Conservation (phyloP, 2,329 filamentous ascomycete genomes). For the Cryphonectria japonica region DNA sequence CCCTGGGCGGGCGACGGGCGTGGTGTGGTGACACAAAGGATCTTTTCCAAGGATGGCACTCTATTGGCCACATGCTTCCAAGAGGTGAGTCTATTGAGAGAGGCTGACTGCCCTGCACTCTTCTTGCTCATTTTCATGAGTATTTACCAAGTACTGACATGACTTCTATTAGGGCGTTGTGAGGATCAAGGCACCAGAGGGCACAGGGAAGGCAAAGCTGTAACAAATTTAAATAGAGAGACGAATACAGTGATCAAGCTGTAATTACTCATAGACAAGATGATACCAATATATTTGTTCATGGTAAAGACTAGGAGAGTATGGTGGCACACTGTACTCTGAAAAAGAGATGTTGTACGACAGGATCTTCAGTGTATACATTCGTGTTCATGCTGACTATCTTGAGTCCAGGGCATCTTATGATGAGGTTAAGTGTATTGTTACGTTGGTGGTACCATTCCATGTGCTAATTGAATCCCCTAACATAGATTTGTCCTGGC, state of each 20-base stretch:
- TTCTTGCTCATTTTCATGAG: neutral
- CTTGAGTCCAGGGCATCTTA: neutral
- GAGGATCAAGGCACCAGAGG: constrained; percentile 23
- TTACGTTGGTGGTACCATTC: neutral
- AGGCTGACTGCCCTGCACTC: neutral
- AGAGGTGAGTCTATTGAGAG: constrained; percentile 58
- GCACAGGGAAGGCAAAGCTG: constrained; percentile 22
- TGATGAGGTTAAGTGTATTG: too few species aligned
- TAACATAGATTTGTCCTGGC: neutral
- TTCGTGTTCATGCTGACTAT: too few species aligned
- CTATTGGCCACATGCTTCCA: constrained; percentile 80
- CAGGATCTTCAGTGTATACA: too few species aligned
- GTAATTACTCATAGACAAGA: constrained; percentile 3
- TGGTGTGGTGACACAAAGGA: constrained; percentile 75
- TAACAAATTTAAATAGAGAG: neutral
- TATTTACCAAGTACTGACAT: constrained; percentile 10
- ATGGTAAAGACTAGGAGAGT: neutral
- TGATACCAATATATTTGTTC: constrained; percentile 8
- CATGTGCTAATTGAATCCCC: neutral
- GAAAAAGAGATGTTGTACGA: too few species aligned
- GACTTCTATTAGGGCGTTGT: constrained; percentile 14
- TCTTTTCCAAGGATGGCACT: constrained; percentile 71
- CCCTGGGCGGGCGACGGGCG: constrained; percentile 80
- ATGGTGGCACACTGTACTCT: neutral
- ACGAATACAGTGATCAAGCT: neutral